Evolutionary conservation across 2,329 filamentous ascomycete genomes (phyloP).

Genomic region (Xylariomycetidae sp.): DNA sequence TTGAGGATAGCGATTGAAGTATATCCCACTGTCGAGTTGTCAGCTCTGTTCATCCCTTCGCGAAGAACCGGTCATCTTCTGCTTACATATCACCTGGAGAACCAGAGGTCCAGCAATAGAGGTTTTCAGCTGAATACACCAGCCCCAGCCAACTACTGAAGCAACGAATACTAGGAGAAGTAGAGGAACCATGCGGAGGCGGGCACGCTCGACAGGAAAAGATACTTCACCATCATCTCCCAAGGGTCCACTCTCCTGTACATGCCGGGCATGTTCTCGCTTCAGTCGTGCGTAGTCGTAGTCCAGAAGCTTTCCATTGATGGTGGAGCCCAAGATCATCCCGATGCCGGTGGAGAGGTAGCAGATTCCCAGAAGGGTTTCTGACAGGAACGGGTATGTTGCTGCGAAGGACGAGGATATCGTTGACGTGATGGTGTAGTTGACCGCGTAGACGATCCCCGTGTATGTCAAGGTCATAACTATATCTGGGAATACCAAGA

Average conservation of each 20-base stretch:
- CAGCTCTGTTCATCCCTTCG: conserved; percentile 17
- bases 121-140: conserved; percentile 16
- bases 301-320: conserved; percentile 25
- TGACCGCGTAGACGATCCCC: conserved; percentile 28
- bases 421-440: conserved; percentile 28
- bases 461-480: conserved; percentile 24
- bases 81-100: conserved; percentile 20
- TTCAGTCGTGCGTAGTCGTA: conserved; percentile 21
- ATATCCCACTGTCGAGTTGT: conserved; percentile 19
- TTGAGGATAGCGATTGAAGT: conserved; percentile 26
- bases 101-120: conserved; percentile 3
- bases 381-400: conserved; percentile 21
- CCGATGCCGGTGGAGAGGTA: conserved; percentile 25
- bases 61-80: too few species aligned
- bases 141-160: conserved; percentile 23
- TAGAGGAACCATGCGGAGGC: conserved; percentile 14
- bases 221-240: neutral
- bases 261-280: too few species aligned
- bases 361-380: conserved; percentile 27
- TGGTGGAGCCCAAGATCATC: conserved; percentile 22
- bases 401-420: conserved; percentile 27
- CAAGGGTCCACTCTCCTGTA: neutral
- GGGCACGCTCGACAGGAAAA: neutral
- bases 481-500: conserved; percentile 25
- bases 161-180: conserved; percentile 17